phyloP scores from a whole-genome alignment of 225 moss, liverwort and hornwort genomes.

The Physcomitrellopsis africana region DNA sequence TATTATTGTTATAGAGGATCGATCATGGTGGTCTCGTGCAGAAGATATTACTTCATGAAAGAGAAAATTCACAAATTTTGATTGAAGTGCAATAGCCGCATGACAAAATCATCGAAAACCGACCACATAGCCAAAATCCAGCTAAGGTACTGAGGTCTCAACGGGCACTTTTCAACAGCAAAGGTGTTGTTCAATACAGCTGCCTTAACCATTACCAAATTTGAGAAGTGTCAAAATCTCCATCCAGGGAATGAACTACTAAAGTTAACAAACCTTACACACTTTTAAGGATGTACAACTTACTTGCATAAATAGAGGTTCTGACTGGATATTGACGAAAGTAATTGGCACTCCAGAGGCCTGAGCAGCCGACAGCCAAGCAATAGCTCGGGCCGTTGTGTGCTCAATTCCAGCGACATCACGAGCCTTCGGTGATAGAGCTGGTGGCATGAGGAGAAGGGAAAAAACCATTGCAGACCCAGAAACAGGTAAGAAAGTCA shows the following conservation, averaged over 20 bases:
- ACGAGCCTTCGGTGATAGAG: slow-evolving; percentile 47
- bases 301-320: slow-evolving; percentile 64
- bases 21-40: neutral
- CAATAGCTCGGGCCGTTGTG: slow-evolving; percentile 56
- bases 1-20: neutral
- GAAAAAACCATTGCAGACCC: slow-evolving; percentile 61
- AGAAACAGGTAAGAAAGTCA: slow-evolving; percentile 45
- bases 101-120: neutral
- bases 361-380: slow-evolving; percentile 64
- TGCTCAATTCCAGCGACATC: slow-evolving; percentile 47
- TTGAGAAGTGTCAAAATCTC: slow-evolving; percentile 15
- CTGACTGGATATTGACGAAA: slow-evolving; percentile 62
- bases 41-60: neutral
- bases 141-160: neutral
- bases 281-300: neutral
- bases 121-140: neutral
- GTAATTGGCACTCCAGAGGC: slow-evolving; percentile 60
- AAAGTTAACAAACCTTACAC: neutral
- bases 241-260: slow-evolving; percentile 4
- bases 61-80: neutral
- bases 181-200: neutral
- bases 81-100: slow-evolving; percentile 1
- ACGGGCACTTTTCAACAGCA: neutral
- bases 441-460: slow-evolving; percentile 51
- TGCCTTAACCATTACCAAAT: slow-evolving; percentile 4